Conservation (phyloP, 1,284 basidiomycete species). For the Sanghuangporus weigelae region DNA sequence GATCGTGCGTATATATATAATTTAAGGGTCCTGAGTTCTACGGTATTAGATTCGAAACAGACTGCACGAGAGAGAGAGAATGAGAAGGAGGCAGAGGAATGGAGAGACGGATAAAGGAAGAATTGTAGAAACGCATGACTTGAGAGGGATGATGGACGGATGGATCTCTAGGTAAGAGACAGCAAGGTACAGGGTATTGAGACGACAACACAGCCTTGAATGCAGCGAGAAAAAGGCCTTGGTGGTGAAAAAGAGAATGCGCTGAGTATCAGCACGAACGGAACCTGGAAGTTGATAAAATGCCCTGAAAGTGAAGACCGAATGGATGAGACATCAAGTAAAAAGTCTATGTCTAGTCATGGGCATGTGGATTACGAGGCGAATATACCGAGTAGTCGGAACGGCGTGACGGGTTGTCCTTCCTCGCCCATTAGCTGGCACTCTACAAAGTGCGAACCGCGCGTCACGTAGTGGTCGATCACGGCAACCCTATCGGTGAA, state of each 20-base stretch:
- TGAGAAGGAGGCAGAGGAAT: too few relatives aligned
- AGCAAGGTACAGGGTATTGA: not conserved
- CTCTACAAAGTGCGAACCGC: constrained; percentile 83
- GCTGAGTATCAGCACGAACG: not conserved
- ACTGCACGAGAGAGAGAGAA: too few relatives aligned
- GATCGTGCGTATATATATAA: too few relatives aligned
- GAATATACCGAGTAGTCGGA: constrained; percentile 85
- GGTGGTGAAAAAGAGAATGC: too few relatives aligned
- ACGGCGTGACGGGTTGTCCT: constrained; percentile 64
- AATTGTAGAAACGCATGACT: not conserved
- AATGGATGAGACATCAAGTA: not conserved
- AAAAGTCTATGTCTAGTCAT: not conserved
- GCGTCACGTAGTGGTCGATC: constrained; percentile 73
- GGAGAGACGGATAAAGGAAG: too few relatives aligned
- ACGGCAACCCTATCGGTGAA: constrained; percentile 31
- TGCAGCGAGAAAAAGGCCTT: too few relatives aligned
- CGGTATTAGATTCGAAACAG: too few relatives aligned
- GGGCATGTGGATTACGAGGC: constrained; percentile 42
- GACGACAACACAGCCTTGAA: not conserved
- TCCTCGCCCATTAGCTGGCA: constrained; percentile 78
- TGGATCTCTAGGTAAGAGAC: not conserved
- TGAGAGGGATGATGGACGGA: not conserved
- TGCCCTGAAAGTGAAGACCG: not conserved
- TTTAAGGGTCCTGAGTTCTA: too few relatives aligned
- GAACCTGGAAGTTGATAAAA: not conserved